Conservation (phyloP, 192 early-diverging fungal species). For the Backusella tarrabulga region DNA sequence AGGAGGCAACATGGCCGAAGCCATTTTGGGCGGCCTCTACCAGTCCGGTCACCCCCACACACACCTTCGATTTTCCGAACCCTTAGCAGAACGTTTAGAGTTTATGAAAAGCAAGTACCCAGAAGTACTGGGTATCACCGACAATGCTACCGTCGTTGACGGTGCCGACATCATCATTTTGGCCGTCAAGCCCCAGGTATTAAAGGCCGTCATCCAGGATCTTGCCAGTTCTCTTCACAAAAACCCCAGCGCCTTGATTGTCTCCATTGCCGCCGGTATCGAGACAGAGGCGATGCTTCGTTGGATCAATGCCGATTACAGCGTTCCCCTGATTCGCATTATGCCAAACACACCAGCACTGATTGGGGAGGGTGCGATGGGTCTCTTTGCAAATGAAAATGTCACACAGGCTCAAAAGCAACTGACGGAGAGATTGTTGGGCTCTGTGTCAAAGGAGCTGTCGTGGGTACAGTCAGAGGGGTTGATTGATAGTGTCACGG, state of each 20-base stretch:
- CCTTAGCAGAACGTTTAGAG: constrained; percentile 59
- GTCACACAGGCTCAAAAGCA: constrained; percentile 61
- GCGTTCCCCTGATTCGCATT: constrained; percentile 47
- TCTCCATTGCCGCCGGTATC: constrained; percentile 92
- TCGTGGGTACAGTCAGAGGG: constrained; percentile 77
- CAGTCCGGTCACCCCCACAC: constrained; percentile 65
- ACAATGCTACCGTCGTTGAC: constrained; percentile 62
- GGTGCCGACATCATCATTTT: constrained; percentile 78
- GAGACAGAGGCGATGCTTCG: constrained; percentile 68
- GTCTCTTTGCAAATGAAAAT: constrained; percentile 63
- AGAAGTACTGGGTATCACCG: constrained; percentile 51
- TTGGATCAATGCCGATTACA: constrained; percentile 56
- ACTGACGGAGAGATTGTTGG: constrained; percentile 67
- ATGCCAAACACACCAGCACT: constrained; percentile 97
- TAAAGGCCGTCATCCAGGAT: constrained; percentile 62
- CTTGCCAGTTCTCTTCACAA: constrained; percentile 45
- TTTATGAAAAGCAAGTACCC: constrained; percentile 67
- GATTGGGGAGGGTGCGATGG: constrained; percentile 81
- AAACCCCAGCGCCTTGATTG: constrained; percentile 61
- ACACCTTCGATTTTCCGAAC: constrained; percentile 79
- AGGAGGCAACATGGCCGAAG: constrained; percentile 95
- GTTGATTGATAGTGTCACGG: constrained; percentile 82
- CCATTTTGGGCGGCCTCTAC: constrained; percentile 90
- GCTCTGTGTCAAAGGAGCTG: constrained; percentile 69
- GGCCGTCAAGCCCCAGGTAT: constrained; percentile 91